Conservation (phyloP, 768 basidiomycete species). For the Mycena indigotica region DNA sequence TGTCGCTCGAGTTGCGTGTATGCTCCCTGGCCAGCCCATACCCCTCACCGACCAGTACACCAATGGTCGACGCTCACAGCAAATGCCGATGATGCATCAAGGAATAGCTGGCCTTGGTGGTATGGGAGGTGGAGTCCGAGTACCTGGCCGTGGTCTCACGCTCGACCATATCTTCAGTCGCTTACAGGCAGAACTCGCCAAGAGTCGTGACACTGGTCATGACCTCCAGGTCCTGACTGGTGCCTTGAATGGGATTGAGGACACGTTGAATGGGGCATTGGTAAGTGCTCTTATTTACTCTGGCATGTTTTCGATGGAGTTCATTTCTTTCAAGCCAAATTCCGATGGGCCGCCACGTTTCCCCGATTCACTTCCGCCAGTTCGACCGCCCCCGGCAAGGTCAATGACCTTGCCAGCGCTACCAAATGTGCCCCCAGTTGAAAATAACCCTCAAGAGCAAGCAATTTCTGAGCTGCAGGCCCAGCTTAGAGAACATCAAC, state of each 20-base stretch:
- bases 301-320: neutral
- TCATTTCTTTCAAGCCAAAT: slow-evolving; percentile 46
- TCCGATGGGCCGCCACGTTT: slow-evolving; percentile 53
- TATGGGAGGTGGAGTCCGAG: slow-evolving; percentile 69
- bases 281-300: slow-evolving; percentile 44
- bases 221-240: slow-evolving; percentile 78
- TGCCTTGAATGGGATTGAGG: slow-evolving; percentile 87
- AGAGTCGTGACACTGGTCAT: slow-evolving; percentile 88
- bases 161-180: slow-evolving; percentile 91
- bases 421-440: slow-evolving; percentile 3
- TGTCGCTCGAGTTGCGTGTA: slow-evolving; percentile 88
- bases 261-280: slow-evolving; percentile 81
- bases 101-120: slow-evolving; percentile 72
- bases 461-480: slow-evolving; percentile 65
- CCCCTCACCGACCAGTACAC: slow-evolving; percentile 19
- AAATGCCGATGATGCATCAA: slow-evolving; percentile 55
- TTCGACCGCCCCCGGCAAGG: slow-evolving; percentile 46
- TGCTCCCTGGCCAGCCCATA: slow-evolving; percentile 58
- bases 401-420: slow-evolving; percentile 27
- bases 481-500: slow-evolving; percentile 85
- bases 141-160: slow-evolving; percentile 78
- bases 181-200: slow-evolving; percentile 89
- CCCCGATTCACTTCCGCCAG: slow-evolving; percentile 66
- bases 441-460: neutral
- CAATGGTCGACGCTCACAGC: slow-evolving; percentile 55